Conservation (phyloP, 768 basidiomycete species). For the Porpolomopsis calyptriformis region DNA sequence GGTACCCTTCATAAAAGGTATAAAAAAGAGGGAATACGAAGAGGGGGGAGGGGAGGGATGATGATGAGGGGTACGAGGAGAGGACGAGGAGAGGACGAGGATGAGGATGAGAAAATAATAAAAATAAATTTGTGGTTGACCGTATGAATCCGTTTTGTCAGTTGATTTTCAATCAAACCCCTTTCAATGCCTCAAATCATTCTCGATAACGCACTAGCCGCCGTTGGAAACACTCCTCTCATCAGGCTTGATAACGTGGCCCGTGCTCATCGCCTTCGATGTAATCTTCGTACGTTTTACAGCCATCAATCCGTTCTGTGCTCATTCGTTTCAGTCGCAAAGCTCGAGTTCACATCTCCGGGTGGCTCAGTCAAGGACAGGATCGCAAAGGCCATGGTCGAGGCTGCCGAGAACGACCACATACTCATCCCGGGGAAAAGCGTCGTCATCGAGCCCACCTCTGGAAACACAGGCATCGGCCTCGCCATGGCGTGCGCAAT, state of each 20-base stretch:
- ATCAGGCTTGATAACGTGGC: slow-evolving; percentile 78
- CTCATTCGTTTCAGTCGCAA: slow-evolving; percentile 49
- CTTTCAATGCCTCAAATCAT: too few species aligned
- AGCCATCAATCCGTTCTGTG: background rate
- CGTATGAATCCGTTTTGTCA: too few species aligned
- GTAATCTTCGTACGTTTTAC: slow-evolving; percentile 71
- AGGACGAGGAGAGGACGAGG: too few species aligned
- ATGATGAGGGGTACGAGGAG: background rate
- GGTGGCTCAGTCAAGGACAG: slow-evolving; percentile 96
- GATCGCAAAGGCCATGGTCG: slow-evolving; percentile 94
- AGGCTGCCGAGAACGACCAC: slow-evolving; percentile 85
- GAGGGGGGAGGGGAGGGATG: background rate
- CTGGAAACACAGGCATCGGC: slow-evolving; percentile 95
- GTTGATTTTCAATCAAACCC: too few species aligned
- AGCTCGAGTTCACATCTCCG: slow-evolving; percentile 81
- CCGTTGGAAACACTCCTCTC: slow-evolving; percentile 86
- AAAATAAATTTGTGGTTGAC: too few species aligned
- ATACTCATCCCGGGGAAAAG: slow-evolving; percentile 78
- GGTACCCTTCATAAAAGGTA: slow-evolving; percentile 31
- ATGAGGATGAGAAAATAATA: too few species aligned
- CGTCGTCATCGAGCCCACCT: slow-evolving; percentile 91
- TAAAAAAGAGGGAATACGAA: background rate
- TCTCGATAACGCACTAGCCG: slow-evolving; percentile 70
- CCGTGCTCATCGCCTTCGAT: slow-evolving; percentile 61
- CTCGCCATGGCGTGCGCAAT: slow-evolving; percentile 88